These are phyloP conservation scores for Pseudonitzschia delicatissima DNA, from an alignment of 108 stramenopile species.

Conservation along the genomic window DNA sequence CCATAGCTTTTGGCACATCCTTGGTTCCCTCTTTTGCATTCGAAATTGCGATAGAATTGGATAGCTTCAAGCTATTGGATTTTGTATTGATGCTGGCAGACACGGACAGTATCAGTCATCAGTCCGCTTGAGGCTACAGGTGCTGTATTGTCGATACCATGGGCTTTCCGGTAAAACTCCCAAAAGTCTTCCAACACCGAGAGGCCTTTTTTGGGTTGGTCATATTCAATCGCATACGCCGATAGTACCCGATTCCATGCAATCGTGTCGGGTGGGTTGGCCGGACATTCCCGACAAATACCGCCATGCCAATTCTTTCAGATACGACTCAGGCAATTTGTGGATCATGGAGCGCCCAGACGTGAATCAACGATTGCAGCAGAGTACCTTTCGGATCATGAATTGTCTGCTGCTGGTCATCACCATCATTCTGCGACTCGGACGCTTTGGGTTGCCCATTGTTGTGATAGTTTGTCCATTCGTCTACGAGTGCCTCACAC, in stretches of 20 bases:
- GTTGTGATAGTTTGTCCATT: constrained; percentile 9
- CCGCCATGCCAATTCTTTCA: constrained; percentile 19
- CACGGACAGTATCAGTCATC: background rate
- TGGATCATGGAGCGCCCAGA: constrained; percentile 25
- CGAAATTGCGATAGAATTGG: background rate
- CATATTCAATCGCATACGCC: constrained; percentile 22
- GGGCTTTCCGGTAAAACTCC: constrained; percentile 17
- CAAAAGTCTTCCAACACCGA: constrained; percentile 25
- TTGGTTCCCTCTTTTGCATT: background rate
- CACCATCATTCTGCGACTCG: background rate
- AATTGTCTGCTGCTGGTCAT: background rate
- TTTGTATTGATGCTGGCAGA: background rate
- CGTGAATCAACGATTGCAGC: constrained; percentile 27
- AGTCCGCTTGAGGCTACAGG: background rate
- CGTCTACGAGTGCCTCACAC: constrained; percentile 25
- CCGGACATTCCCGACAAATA: background rate
- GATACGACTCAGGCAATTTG: constrained; percentile 13
- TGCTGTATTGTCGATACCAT: background rate
- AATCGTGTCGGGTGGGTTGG: constrained; percentile 21
- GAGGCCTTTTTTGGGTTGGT: constrained; percentile 13
- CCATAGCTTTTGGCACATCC: background rate
- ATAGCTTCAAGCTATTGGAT: background rate
- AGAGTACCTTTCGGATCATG: constrained; percentile 5
- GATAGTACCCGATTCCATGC: constrained; percentile 36
- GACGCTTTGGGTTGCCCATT: background rate